Evolutionary conservation across 306 rosid species (phyloP).

Genomic region (Glycyrrhiza uralensis): DNA sequence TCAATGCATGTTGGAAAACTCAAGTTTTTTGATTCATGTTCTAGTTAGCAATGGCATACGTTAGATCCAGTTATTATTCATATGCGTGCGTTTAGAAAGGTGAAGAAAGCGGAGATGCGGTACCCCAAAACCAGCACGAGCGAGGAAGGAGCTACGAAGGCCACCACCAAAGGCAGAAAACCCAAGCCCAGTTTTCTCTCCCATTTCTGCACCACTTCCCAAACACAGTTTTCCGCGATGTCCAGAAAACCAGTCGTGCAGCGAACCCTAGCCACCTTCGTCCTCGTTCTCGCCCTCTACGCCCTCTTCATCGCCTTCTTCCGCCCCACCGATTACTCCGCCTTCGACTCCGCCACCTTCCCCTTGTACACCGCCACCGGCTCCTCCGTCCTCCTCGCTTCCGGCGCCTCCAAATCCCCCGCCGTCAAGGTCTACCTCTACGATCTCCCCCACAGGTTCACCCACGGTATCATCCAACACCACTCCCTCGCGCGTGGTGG

Average conservation of each 20-base stretch:
- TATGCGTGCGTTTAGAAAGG: background rate
- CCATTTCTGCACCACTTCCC: background rate
- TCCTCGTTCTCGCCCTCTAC: constrained; percentile 41
- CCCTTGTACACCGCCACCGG: constrained; percentile 34
- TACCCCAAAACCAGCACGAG: constrained; percentile 17
- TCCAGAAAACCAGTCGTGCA: constrained; percentile 60
- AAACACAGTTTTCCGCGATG: constrained; percentile 31
- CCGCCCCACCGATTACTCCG: constrained; percentile 42
- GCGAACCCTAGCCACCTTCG: constrained; percentile 50
- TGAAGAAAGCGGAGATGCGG: constrained; percentile 5
- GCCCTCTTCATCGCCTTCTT: constrained; percentile 27
- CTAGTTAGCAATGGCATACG: background rate
- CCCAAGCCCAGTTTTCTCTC: constrained; percentile 17
- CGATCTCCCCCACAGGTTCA: constrained; percentile 66
- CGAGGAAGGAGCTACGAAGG: constrained; percentile 19
- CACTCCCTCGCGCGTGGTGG: constrained; percentile 88
- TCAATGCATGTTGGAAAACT: background rate
- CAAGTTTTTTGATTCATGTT: background rate
- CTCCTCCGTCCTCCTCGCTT: constrained; percentile 21
- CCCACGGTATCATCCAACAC: constrained; percentile 63
- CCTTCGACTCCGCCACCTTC: constrained; percentile 26
- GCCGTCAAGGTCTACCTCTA: constrained; percentile 54
- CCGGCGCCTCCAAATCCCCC: background rate
- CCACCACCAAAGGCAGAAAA: constrained; percentile 26
- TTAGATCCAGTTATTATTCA: background rate